These are phyloP conservation scores for Metschnikowia borealis DNA, from an alignment of 805 yeast species.

Conservation along the genomic window DNA sequence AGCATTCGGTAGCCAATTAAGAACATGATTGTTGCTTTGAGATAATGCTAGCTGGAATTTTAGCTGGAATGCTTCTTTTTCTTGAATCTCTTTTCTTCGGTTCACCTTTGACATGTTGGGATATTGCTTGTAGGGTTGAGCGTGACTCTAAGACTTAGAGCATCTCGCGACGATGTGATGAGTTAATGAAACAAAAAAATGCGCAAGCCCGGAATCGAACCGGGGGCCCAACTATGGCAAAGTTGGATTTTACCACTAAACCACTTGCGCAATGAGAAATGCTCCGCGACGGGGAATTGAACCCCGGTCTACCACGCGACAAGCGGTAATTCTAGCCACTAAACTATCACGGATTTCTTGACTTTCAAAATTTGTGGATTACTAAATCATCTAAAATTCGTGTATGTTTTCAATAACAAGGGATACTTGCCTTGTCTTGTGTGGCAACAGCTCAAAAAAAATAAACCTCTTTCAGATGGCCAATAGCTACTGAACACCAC, in stretches of 20 bases:
- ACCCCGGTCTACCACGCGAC: constrained; percentile 26
- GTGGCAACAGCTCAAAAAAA: no score
- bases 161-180: constrained; percentile 1
- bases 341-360: constrained; percentile 20
- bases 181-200: constrained; percentile 1
- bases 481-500: background rate
- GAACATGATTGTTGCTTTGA: constrained; percentile 30
- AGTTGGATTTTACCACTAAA: constrained; percentile 22
- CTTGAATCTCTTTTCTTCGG: constrained; percentile 41
- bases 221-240: constrained; percentile 23
- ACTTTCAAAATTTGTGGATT: background rate
- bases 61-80: constrained; percentile 45
- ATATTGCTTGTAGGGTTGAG: background rate
- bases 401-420: no score
- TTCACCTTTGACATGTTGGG: constrained; percentile 19
- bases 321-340: constrained; percentile 25
- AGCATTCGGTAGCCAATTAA: constrained; percentile 36
- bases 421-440: no score
- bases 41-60: constrained; percentile 42
- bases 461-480: no score
- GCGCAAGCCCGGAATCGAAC: constrained; percentile 24
- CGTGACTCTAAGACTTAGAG: background rate
- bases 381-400: no score
- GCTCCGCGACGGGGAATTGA: constrained; percentile 25
- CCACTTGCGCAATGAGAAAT: constrained; percentile 15